Evolutionary conservation across 2,329 filamentous ascomycete species (phyloP).

Genomic region (Colletotrichum euphorbiae): DNA sequence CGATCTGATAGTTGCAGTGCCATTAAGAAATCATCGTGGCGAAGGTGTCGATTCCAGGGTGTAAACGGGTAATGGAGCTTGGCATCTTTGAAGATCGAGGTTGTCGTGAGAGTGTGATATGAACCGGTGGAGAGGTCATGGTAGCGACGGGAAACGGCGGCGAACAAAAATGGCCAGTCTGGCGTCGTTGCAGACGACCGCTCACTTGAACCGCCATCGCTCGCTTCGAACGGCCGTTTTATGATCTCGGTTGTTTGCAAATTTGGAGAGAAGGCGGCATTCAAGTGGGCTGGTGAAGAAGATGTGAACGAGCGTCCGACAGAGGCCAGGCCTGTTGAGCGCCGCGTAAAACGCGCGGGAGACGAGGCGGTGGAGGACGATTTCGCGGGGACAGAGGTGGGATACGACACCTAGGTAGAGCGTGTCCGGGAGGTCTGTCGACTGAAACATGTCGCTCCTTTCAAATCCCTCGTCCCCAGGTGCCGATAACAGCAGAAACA

Average conservation of each 20-base stretch:
- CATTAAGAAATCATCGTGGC: constrained; percentile 52
- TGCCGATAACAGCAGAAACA: too few species aligned
- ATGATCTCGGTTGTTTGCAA: not conserved
- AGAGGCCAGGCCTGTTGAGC: constrained; percentile 61
- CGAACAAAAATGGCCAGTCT: constrained; percentile 59
- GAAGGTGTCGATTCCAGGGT: constrained; percentile 59
- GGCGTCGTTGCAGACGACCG: constrained; percentile 33
- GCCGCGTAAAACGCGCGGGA: constrained; percentile 60
- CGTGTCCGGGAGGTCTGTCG: constrained; percentile 65
- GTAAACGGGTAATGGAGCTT: constrained; percentile 50
- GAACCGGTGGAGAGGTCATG: constrained; percentile 55
- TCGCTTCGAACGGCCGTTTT: not conserved
- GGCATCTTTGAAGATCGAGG: constrained; percentile 41
- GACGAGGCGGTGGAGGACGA: constrained; percentile 64
- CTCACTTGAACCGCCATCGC: not conserved
- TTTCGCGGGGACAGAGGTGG: constrained; percentile 61
- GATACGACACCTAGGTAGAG: constrained; percentile 66
- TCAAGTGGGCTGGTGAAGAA: constrained; percentile 67
- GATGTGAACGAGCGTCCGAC: constrained; percentile 59
- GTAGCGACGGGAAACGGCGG: constrained; percentile 65
- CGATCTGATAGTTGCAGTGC: constrained; percentile 60
- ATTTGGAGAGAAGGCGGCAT: constrained; percentile 55
- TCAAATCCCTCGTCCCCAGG: not conserved
- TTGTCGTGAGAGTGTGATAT: constrained; percentile 25
- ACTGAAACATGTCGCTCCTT: constrained; percentile 45